Evolutionary conservation across 2,329 filamentous ascomycete species (phyloP).

Genomic region (Trichoderma afroharzianum): DNA sequence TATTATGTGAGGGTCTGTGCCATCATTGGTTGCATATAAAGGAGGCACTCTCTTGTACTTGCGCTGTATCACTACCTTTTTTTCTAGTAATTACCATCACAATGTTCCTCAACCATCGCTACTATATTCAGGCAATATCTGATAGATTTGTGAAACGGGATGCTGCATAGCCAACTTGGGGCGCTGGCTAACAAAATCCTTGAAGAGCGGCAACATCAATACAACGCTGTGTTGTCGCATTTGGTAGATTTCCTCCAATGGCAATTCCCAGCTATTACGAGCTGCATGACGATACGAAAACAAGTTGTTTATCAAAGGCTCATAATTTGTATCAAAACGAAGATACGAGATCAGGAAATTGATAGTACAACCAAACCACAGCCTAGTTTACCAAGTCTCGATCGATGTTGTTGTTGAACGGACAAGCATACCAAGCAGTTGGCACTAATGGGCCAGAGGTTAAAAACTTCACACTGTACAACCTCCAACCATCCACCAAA

Average conservation of each 20-base stretch:
- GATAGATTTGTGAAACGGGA: not conserved
- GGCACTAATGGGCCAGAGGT: not conserved
- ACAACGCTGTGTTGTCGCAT: not conserved
- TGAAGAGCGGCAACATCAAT: not conserved
- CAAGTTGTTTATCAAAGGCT: too few species aligned
- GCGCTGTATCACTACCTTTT: too few species aligned
- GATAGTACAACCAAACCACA: too few species aligned
- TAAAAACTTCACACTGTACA: not conserved
- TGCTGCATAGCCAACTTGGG: too few species aligned
- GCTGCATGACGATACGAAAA: not conserved
- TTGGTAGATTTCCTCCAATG: not conserved
- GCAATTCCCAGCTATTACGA: not conserved
- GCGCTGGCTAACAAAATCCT: not conserved
- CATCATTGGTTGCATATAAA: not conserved
- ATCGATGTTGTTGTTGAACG: not conserved
- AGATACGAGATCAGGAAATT: too few species aligned
- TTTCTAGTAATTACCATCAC: too few species aligned
- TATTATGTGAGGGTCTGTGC: not conserved
- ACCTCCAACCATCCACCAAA: not conserved
- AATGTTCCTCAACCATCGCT: too few species aligned
- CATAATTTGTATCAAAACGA: not conserved
- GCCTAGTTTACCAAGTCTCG: too few species aligned
- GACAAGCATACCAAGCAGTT: not conserved
- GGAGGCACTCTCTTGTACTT: not conserved
- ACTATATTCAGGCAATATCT: not conserved